phyloP scores from a whole-genome alignment of 2,329 filamentous ascomycete species.

The Neofusicoccum laricinum region DNA sequence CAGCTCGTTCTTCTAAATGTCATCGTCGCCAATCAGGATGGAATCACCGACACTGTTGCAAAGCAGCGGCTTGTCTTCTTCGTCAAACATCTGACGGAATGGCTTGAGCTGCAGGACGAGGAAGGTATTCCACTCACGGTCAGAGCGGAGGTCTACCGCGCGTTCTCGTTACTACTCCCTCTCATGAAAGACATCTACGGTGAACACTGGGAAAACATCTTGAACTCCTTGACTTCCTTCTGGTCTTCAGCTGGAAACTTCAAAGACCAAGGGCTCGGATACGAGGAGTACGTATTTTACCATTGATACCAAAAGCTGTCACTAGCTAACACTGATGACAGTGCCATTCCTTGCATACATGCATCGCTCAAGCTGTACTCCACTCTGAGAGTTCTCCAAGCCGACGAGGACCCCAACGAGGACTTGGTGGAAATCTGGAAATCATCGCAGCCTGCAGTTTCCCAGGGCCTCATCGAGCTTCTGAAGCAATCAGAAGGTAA shows the following conservation, averaged over 20 bases:
- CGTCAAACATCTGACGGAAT: constrained; percentile 72
- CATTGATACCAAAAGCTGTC: neutral
- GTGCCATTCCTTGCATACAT: constrained; percentile 58
- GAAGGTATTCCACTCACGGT: constrained; percentile 49
- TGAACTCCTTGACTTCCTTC: constrained; percentile 33
- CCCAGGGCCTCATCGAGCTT: constrained; percentile 59
- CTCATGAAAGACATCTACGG: constrained; percentile 81
- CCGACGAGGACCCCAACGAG: constrained; percentile 69
- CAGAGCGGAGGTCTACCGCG: constrained; percentile 56
- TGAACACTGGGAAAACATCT: constrained; percentile 69
- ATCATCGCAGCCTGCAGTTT: constrained; percentile 56
- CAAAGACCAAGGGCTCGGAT: neutral
- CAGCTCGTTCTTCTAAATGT: constrained; percentile 55
- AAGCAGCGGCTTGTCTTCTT: constrained; percentile 76
- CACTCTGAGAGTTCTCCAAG: constrained; percentile 57
- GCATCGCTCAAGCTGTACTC: constrained; percentile 70
- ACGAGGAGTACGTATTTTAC: neutral
- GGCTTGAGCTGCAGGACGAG: constrained; percentile 55
- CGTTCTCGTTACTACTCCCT: constrained; percentile 60
- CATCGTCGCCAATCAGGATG: constrained; percentile 49
- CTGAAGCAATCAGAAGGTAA: constrained; percentile 54
- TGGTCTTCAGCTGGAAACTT: constrained; percentile 28
- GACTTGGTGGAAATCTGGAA: constrained; percentile 75
- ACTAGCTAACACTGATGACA: constrained; percentile 10
- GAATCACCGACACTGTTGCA: constrained; percentile 48